These are phyloP conservation scores for Ascochyta koolunga DNA, from an alignment of 2,329 filamentous ascomycete species.

Conservation along the genomic window DNA sequence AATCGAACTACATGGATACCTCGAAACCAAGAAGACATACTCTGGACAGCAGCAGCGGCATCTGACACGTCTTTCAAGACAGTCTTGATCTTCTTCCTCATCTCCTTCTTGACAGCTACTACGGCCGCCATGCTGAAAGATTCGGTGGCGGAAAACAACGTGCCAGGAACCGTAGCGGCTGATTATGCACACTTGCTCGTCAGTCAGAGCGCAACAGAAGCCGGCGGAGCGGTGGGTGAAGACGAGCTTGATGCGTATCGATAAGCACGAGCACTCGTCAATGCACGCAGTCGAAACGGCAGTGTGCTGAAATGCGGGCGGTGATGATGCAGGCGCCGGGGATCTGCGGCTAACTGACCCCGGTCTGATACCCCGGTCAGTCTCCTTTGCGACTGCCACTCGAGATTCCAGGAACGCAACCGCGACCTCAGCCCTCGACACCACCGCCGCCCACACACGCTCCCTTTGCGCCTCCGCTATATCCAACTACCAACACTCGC, in stretches of 20 bases:
- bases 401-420: constrained; percentile 23
- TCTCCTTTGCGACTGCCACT: constrained; percentile 25
- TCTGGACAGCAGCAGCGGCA: constrained; percentile 71
- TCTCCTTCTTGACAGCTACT: constrained; percentile 73
- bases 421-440: constrained; percentile 10
- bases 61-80: constrained; percentile 65
- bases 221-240: neutral
- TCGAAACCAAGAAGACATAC: constrained; percentile 55
- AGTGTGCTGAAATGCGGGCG: constrained; percentile 21
- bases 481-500: constrained; percentile 16
- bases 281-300: constrained; percentile 1
- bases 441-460: constrained; percentile 8
- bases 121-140: constrained; percentile 55
- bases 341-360: constrained; percentile 37
- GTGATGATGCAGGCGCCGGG: constrained; percentile 23
- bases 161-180: constrained; percentile 14
- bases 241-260: constrained; percentile 5
- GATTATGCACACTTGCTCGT: neutral
- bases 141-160: constrained; percentile 10
- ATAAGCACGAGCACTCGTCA: constrained; percentile 9
- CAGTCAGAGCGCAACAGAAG: neutral
- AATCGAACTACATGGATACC: constrained; percentile 6
- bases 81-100: constrained; percentile 73
- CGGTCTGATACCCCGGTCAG: constrained; percentile 27
- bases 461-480: neutral